Conservation (phyloP, 345 rosid genomes). For the Dipteronia dyeriana region DNA sequence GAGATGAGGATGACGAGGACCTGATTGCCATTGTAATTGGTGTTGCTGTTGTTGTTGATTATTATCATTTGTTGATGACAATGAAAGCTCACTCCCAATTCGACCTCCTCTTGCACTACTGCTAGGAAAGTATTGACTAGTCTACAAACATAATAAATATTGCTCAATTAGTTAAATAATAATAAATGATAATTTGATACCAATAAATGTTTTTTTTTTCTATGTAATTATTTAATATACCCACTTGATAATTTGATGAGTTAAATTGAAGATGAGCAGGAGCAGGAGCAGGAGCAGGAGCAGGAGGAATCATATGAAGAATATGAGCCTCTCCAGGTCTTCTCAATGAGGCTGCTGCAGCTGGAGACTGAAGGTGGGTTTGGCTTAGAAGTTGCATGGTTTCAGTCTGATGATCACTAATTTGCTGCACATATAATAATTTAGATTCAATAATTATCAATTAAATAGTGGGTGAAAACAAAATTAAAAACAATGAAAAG, state of each 20-base stretch:
- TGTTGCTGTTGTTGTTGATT: conserved; percentile 18
- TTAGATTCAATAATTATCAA: background rate
- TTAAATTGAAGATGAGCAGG: conserved; percentile 4
- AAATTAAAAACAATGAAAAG: background rate
- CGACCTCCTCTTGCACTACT: conserved; percentile 52
- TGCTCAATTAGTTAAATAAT: background rate
- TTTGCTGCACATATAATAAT: conserved; percentile 8
- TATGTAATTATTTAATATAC: background rate
- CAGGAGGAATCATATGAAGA: conserved; percentile 46
- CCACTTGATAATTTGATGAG: conserved; percentile 39
- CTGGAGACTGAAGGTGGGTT: conserved; percentile 52
- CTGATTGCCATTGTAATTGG: conserved; percentile 49
- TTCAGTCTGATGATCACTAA: conserved; percentile 44
- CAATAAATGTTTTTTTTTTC: too few species aligned
- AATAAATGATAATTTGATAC: background rate
- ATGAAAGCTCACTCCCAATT: conserved; percentile 63
- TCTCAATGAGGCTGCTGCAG: conserved; percentile 25
- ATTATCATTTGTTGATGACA: conserved; percentile 43
- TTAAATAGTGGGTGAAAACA: background rate
- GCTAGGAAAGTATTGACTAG: conserved; percentile 47
- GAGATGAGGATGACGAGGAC: too few species aligned
- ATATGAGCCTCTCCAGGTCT: conserved; percentile 33
- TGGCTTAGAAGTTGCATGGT: conserved; percentile 58
- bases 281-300: too few species aligned
- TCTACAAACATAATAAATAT: conserved; percentile 20